Percentiles rank a stretch among this genome's conserved stretches.
Evolutionary conservation across 2,329 filamentous ascomycete genomes (phyloP).

Genomic region (Neofusicoccum cordaticola): DNA sequence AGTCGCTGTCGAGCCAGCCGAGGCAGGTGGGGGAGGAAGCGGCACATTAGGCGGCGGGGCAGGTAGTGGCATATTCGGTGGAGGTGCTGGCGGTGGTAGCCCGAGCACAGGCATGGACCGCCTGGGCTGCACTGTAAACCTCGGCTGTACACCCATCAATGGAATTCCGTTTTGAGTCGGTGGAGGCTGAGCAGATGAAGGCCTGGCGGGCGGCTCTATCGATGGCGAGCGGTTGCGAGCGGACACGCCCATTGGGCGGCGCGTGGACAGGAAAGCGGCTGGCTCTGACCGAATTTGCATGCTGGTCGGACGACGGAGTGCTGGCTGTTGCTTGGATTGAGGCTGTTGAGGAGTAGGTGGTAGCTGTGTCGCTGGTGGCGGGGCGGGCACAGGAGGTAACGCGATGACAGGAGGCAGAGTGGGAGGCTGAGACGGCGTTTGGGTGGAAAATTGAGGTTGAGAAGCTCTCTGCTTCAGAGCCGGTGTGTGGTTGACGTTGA

Average conservation of each 20-base stretch:
- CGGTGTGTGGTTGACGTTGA: conserved; percentile 13
- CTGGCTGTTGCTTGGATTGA: conserved; percentile 19
- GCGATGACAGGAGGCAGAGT: not conserved
- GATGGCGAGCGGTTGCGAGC: not conserved
- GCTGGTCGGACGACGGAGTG: conserved; percentile 42
- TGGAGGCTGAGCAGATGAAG: conserved; percentile 3
- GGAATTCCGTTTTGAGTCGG: not conserved
- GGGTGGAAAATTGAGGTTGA: not conserved
- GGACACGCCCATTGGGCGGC: conserved; percentile 25
- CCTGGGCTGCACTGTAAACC: conserved; percentile 1
- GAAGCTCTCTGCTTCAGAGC: conserved; percentile 2
- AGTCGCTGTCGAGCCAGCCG: not conserved
- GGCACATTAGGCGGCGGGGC: conserved; percentile 26
- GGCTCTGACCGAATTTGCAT: conserved; percentile 44
- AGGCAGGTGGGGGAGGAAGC: conserved; percentile 1
- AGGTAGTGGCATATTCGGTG: conserved; percentile 47
- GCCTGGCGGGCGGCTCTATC: not conserved
- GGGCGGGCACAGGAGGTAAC: conserved; percentile 19
- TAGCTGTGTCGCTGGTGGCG: conserved; percentile 17
- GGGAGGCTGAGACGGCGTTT: not conserved
- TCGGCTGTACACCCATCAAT: conserved; percentile 15
- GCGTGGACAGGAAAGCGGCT: conserved; percentile 43
- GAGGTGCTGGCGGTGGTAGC: conserved; percentile 46
- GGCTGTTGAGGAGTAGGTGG: conserved; percentile 3
- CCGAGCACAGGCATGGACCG: conserved; percentile 39